phyloP scores from a whole-genome alignment of 2,329 filamentous ascomycete genomes.

The Ophiostoma ulmi region DNA sequence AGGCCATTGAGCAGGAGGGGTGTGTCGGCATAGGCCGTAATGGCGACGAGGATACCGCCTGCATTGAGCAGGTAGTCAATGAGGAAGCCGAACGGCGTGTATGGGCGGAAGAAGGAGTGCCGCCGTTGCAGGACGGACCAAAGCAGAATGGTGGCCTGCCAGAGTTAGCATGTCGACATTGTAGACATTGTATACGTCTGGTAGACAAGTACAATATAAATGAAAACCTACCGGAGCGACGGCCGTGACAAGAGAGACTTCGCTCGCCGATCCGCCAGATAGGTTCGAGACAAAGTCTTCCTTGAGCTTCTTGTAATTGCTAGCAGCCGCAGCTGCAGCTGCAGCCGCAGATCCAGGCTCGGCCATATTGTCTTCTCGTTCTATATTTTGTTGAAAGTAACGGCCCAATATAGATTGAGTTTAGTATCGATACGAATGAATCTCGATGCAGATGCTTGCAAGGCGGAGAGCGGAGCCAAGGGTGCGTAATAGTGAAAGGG shows the following conservation, averaged over 20 bases:
- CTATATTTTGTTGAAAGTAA: not conserved
- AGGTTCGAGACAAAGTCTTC: slow-evolving; percentile 94
- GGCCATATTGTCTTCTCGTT: slow-evolving; percentile 16
- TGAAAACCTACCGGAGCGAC: slow-evolving; percentile 68
- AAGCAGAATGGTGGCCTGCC: slow-evolving; percentile 70
- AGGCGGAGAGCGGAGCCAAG: no score
- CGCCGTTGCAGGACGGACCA: slow-evolving; percentile 87
- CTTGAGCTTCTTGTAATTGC: slow-evolving; percentile 82
- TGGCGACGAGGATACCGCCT: slow-evolving; percentile 72
- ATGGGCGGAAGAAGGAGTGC: slow-evolving; percentile 75
- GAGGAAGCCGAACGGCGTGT: slow-evolving; percentile 60
- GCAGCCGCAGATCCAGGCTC: slow-evolving; percentile 21
- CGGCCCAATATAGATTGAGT: no score
- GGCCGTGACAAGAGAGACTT: slow-evolving; percentile 81
- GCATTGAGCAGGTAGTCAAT: slow-evolving; percentile 88
- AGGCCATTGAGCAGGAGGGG: slow-evolving; percentile 71
- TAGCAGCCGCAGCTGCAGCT: slow-evolving; percentile 32
- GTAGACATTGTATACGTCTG: no score
- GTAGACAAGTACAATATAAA: slow-evolving; percentile 12
- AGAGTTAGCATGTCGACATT: not conserved
- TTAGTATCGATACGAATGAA: not conserved
- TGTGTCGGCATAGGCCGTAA: slow-evolving; percentile 73
- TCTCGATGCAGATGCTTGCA: not conserved
- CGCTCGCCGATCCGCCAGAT: slow-evolving; percentile 71
- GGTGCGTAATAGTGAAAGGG: no score